Conservation (phyloP, 192 early-diverging fungal genomes). For the Coemansia sp. region DNA sequence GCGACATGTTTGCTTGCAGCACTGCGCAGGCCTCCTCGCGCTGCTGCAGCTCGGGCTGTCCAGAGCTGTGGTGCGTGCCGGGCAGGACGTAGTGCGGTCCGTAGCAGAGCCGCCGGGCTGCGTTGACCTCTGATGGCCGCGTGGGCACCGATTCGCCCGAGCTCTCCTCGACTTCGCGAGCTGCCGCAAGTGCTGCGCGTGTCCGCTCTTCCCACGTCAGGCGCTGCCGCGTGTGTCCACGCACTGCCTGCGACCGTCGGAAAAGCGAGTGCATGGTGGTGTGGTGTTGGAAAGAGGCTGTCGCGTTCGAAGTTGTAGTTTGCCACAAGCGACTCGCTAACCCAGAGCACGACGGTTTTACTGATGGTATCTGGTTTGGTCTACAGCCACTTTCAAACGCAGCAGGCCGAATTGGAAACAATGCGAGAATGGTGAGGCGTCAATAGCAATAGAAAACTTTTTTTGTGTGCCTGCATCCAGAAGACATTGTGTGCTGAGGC, state of each 20-base stretch:
- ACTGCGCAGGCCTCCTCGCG: conserved; percentile 41
- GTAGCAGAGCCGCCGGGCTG: conserved; percentile 38
- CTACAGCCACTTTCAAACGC: background rate
- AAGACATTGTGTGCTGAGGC: background rate
- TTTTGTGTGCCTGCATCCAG: background rate
- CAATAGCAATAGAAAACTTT: background rate
- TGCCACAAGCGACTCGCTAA: no score
- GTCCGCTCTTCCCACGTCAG: conserved; percentile 49
- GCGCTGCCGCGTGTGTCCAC: conserved; percentile 26
- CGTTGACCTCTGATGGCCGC: conserved; percentile 44
- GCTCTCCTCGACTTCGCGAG: conserved; percentile 44
- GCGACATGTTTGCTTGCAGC: conserved; percentile 32
- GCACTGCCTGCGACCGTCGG: conserved; percentile 33
- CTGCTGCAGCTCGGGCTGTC: conserved; percentile 18
- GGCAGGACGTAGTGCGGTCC: conserved; percentile 46
- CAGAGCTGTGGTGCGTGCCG: conserved; percentile 14
- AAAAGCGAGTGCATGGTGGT: conserved; percentile 35
- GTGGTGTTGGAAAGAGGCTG: background rate
- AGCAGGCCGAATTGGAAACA: background rate
- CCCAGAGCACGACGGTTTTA: no score
- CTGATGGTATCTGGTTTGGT: no score
- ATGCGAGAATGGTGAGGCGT: background rate
- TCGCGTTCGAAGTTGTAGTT: no score
- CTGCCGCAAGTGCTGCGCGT: conserved; percentile 40
- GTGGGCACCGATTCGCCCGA: conserved; percentile 50